A percentile compares a stretch with the other conserved stretches of the same genome.
phyloP scores from a whole-genome alignment of 2,329 filamentous ascomycete genomes.

The Calonectria montana region DNA sequence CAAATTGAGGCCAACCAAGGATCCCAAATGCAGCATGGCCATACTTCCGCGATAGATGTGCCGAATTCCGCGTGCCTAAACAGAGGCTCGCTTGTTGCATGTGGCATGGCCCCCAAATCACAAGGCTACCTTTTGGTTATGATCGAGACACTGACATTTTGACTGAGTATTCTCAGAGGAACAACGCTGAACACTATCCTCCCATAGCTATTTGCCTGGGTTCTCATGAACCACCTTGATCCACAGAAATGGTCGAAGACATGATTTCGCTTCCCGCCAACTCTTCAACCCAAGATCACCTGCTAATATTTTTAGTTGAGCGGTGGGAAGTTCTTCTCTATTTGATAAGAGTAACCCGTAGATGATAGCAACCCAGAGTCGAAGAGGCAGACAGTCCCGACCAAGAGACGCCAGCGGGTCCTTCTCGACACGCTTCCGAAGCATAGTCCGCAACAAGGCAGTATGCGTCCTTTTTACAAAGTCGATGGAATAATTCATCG shows the following conservation, averaged over 20 bases:
- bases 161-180: not conserved
- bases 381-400: conserved; percentile 17
- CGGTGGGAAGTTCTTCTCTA: not conserved
- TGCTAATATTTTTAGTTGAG: not conserved
- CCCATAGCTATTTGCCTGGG: conserved; percentile 26
- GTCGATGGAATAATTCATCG: conserved; percentile 20
- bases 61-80: not conserved
- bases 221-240: conserved; percentile 26
- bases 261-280: conserved; percentile 23
- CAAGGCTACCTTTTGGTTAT: not conserved
- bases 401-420: not conserved
- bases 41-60: not conserved
- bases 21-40: not conserved
- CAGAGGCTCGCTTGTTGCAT: not conserved
- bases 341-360: conserved; percentile 18
- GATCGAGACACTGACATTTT: not conserved
- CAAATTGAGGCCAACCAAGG: conserved; percentile 1
- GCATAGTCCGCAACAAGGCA: conserved; percentile 15
- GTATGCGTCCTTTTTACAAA: conserved; percentile 16
- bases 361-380: conserved; percentile 32
- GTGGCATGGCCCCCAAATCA: not conserved
- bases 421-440: conserved; percentile 1
- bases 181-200: not conserved
- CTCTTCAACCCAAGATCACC: not conserved
- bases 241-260: conserved; percentile 28